Base-by-base conservation (phyloP, 176 grass and related monocot genomes). In the Chloris gayana region DNA sequence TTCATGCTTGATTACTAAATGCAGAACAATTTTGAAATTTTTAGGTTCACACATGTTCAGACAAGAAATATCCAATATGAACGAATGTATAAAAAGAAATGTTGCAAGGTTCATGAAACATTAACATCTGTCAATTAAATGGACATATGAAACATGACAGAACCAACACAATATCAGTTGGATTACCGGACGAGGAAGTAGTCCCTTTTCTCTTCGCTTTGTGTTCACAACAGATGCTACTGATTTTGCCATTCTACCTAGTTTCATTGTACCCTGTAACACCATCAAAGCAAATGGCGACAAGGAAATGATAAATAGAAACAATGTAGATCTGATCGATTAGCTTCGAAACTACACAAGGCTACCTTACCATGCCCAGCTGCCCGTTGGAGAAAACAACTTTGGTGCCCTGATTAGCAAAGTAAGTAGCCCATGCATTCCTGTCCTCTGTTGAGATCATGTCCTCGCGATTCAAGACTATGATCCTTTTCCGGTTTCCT, bases 381-480 rank as follows among this genome's bases (percentile, higher is more conserved):
- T 98, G 81, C 22, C 96, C 96, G 74, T 98, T 98, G 79, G 96
- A 85, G 58, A 87, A 93, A 46, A 95, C 72, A 84, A 98, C 96
- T 85, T 98, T 87, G 41, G 83, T 88, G 19, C 92, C 92, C 77
- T 98, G 92, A 68, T 76, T 98, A 73, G 84, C 62, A 62, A 98
- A 98, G 82, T 90, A 98, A 79, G 86, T 87, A 39, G 88, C 90
- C 96, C 96, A 98, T 60, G 88, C 81, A 91, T 95, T 98, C 84
- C 86, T 91, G 78, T 98, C 96, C 39, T 89, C 80, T 39, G 70
- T 82, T 25, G 92, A 95, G 47, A 98, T 85, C 96, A 98, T 98
- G 78, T 98, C 96, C 85, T 99, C 92, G 6, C 96, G 91, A 38
- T 98, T 98, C 74, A 98, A 77, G 86, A 98, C 96, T 80, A 98